Percentiles rank a stretch among this genome's conserved stretches.
phyloP scores from a whole-genome alignment of 495 filamentous ascomycete genomes.

The Hypoxylon fuscum region DNA sequence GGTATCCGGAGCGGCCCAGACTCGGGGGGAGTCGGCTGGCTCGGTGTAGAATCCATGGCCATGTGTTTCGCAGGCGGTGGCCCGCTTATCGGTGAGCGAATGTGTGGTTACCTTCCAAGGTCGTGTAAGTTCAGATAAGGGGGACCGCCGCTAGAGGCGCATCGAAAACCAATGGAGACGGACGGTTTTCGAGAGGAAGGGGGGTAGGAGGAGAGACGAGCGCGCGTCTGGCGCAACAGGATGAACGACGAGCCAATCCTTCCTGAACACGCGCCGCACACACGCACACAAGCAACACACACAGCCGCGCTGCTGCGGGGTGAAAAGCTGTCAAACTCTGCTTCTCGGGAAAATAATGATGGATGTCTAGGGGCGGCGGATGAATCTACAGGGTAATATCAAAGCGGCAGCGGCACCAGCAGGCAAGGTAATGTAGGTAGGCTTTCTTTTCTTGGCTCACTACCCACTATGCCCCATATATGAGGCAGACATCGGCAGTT shows the following conservation, averaged over 20 bases:
- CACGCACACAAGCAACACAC: conserved; percentile 14
- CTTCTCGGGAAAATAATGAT: conserved; percentile 35
- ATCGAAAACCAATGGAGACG: conserved; percentile 37
- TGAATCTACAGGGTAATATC: conserved; percentile 41
- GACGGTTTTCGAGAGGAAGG: conserved; percentile 9
- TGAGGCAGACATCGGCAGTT: conserved; percentile 41
- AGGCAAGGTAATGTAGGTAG: conserved; percentile 25
- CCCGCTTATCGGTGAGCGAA: conserved; percentile 7
- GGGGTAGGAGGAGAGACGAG: conserved; percentile 11
- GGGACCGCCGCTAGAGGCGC: conserved; percentile 27
- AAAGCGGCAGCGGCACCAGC: conserved; percentile 27
- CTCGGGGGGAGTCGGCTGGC: conserved; percentile 22
- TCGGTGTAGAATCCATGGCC: conserved; percentile 30
- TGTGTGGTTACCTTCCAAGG: conserved; percentile 22
- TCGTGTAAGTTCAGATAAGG: conserved; percentile 3
- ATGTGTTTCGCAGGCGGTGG: conserved; percentile 8
- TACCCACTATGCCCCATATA: conserved; percentile 30
- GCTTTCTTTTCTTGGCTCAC: conserved; percentile 24
- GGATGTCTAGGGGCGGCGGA: conserved; percentile 29
- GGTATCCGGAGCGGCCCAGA: conserved; percentile 32
- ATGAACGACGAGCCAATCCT: conserved; percentile 19
- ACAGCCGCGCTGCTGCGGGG: conserved; percentile 31
- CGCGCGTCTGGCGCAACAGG: conserved; percentile 38
- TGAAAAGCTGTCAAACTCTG: conserved; percentile 7
- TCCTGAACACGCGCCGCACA: conserved; percentile 26